Base-by-base conservation (phyloP, 1,284 basidiomycete species). In the Apiotrichum akiyoshidainum region DNA sequence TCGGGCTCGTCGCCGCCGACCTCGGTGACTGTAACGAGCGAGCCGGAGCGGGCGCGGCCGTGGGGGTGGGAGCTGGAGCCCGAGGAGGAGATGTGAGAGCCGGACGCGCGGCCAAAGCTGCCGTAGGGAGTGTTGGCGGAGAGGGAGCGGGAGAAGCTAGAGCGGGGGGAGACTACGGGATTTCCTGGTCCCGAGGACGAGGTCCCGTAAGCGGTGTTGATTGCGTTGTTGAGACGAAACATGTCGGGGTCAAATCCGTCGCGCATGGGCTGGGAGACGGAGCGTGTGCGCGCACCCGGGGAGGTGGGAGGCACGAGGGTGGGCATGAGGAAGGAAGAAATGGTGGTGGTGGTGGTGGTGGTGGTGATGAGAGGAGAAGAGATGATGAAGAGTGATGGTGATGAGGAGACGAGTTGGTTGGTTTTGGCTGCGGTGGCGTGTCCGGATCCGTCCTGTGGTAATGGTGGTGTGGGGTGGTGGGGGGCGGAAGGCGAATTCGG, bases 11-110 rank as follows among this genome's bases (percentile, higher is more conserved):
- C 83, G 67, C 87, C 87, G 41, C 87, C 88, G 55, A 94, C 86
- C 70, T 91, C 84, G 72, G 93, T 91, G 53, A 95, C 89, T 69
- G 92, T 92, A 75, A 94, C 86, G 65, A 93, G 81, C 21, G 61
- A 63, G 33, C 61, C 61, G 14, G 61, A 63, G 40, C 61, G 58
- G 7, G 58, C 48, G 51, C 61, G 61, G 17, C 61, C 61, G 45
- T 58, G 54, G 42, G 49, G 45, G 13, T 33, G 31, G 5, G 17
- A n/a, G 41, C 14, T 33, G 12, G 39, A 21, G 9, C 42, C 47
- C 17, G 49, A 44, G 31, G 37, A n/a, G 9, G 37, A n/a, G 9
- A 50, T 50, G 21, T 50, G 48, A 5, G 48, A 21, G 26, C 53
- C 53, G 17, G 46, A 40, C 21, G 54, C 39, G 42, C 50, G 59